Conservation (phyloP, 208 protist species). For the Leishmania gerbilli region DNA sequence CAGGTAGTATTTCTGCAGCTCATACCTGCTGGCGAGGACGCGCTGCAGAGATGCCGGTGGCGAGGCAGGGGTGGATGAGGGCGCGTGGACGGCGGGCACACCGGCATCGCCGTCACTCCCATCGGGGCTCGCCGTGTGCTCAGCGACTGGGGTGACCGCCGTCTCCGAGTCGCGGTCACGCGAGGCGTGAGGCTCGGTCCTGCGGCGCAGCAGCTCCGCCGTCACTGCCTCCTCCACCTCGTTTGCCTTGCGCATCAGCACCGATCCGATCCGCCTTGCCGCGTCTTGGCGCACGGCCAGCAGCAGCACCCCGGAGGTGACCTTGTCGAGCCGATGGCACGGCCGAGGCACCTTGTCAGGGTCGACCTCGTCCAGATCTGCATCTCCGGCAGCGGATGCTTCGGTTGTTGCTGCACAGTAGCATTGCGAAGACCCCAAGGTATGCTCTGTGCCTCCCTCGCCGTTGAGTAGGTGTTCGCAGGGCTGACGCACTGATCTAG, state of each 20-base stretch:
- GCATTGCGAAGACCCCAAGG: neutral
- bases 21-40: conserved; percentile 19
- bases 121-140: neutral
- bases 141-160: neutral
- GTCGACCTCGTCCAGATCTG: conserved; percentile 31
- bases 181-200: neutral
- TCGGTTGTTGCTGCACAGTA: neutral
- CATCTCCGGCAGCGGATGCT: neutral
- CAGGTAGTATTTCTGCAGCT: conserved; percentile 44
- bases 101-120: neutral
- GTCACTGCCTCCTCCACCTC: conserved; percentile 49
- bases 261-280: conserved; percentile 49
- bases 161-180: neutral
- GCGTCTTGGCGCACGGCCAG: conserved; percentile 56
- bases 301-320: conserved; percentile 86
- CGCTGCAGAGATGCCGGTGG: conserved; percentile 12
- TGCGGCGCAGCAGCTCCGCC: conserved; percentile 6
- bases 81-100: neutral
- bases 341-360: conserved; percentile 61
- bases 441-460: neutral
- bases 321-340: conserved; percentile 89
- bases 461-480: neutral
- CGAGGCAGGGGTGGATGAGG: neutral
- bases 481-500: neutral
- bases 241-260: conserved; percentile 68